A percentile compares a stretch with the other conserved stretches of the same genome.
These are phyloP conservation scores for Lathyrus oleraceus DNA, from an alignment of 306 rosid species.

Conservation along the genomic window DNA sequence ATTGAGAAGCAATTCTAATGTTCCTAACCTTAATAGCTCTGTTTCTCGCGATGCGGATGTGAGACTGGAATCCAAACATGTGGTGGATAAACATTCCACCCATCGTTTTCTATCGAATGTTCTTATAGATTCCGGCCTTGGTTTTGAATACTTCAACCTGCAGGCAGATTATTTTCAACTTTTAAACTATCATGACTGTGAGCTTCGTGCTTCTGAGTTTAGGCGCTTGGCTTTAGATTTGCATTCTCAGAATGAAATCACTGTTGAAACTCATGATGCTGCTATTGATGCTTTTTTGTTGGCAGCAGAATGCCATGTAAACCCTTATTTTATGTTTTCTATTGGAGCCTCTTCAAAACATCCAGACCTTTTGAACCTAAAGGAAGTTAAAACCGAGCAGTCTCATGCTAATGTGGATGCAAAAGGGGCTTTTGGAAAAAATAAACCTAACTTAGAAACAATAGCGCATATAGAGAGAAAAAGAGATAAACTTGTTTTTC, in stretches of 20 bases:
- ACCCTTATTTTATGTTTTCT: conserved; percentile 81
- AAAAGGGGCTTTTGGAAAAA: conserved; percentile 50
- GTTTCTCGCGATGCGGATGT: conserved; percentile 46
- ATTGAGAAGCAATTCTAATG: conserved; percentile 51
- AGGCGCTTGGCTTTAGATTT: conserved; percentile 77
- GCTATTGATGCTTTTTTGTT: conserved; percentile 88
- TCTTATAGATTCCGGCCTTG: conserved; percentile 57
- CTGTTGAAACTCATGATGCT: conserved; percentile 86
- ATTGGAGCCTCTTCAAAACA: conserved; percentile 51
- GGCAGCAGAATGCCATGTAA: conserved; percentile 93
- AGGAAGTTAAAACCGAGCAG: conserved; percentile 41
- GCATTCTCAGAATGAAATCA: conserved; percentile 66
- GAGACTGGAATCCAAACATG: conserved; percentile 53
- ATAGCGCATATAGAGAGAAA: conserved; percentile 67
- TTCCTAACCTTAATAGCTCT: conserved; percentile 49
- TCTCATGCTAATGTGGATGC: conserved; percentile 43
- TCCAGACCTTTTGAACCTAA: conserved; percentile 40
- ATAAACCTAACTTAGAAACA: conserved; percentile 55
- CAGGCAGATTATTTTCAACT: conserved; percentile 91
- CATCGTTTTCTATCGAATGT: conserved; percentile 45
- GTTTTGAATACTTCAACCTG: conserved; percentile 64
- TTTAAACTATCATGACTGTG: conserved; percentile 64
- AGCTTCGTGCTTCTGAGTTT: conserved; percentile 84
- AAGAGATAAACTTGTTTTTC: conserved; percentile 80
- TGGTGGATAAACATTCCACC: conserved; percentile 42